Conservation (phyloP, 208 protist species). For the Sergeia podlipaevii region DNA sequence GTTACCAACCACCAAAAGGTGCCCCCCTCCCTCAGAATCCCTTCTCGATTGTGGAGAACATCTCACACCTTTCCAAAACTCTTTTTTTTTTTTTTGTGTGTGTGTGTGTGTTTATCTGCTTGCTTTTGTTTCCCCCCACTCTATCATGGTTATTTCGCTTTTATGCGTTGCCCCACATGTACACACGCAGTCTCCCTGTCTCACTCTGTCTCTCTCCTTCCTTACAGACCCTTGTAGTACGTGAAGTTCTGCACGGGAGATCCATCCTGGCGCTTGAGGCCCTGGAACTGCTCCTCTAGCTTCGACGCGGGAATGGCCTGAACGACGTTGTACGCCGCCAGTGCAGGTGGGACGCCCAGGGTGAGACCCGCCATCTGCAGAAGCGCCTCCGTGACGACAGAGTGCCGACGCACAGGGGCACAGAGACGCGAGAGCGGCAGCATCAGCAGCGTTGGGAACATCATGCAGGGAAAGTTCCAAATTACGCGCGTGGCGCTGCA, state of each 20-base stretch:
- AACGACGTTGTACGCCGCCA: slow-evolving; percentile 55
- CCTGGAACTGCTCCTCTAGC: slow-evolving; percentile 61
- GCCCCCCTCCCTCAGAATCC: no score
- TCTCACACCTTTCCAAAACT: no score
- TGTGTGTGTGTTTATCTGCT: no score
- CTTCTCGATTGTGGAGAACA: no score
- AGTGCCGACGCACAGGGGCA: slow-evolving; percentile 19
- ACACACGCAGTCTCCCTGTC: not conserved
- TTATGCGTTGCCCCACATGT: no score
- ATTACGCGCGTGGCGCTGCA: slow-evolving; percentile 72
- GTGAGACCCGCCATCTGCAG: slow-evolving; percentile 70
- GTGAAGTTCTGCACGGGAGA: slow-evolving; percentile 52
- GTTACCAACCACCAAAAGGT: no score
- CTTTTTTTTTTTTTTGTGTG: no score
- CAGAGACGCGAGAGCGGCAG: slow-evolving; percentile 40
- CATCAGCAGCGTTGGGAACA: slow-evolving; percentile 87
- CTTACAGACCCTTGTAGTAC: slow-evolving; percentile 87
- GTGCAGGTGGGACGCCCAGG: slow-evolving; percentile 67
- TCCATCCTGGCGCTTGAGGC: slow-evolving; percentile 59
- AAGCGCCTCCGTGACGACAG: slow-evolving; percentile 36
- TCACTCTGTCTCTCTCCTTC: slow-evolving; percentile 1
- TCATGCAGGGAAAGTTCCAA: slow-evolving; percentile 83
- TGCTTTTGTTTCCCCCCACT: not conserved
- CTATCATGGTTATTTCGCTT: not conserved
- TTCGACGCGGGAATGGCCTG: slow-evolving; percentile 43